Evolutionary conservation across 768 basidiomycete genomes (phyloP).

Genomic region (Russula compacta): DNA sequence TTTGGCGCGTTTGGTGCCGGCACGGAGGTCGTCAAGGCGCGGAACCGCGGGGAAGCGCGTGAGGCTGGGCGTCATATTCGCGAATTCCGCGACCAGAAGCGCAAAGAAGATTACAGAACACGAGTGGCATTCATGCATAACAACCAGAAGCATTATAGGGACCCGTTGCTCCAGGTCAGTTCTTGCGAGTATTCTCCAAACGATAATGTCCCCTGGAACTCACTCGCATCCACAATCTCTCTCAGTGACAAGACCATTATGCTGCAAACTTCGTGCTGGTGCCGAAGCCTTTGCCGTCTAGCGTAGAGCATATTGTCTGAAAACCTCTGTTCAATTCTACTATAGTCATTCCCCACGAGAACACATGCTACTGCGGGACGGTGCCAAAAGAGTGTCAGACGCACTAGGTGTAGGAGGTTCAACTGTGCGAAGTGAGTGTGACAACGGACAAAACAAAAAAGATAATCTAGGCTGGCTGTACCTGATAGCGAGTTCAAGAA

Average conservation of each 20-base stretch:
- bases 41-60: conserved; percentile 90
- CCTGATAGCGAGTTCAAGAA: conserved; percentile 10
- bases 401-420: conserved; percentile 5
- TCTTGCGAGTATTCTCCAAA: neutral
- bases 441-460: conserved; percentile 13
- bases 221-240: neutral
- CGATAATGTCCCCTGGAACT: neutral
- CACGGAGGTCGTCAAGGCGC: conserved; percentile 75
- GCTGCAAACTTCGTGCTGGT: neutral
- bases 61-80: conserved; percentile 83
- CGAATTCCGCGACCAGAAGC: conserved; percentile 73
- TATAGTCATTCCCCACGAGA: conserved; percentile 14
- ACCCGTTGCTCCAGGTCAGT: conserved; percentile 52
- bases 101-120: conserved; percentile 78
- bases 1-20: conserved; percentile 82
- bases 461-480: conserved; percentile 18
- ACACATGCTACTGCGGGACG: conserved; percentile 8
- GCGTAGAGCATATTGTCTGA: neutral
- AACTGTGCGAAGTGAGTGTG: conserved; percentile 17
- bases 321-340: conserved; percentile 4
- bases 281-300: neutral
- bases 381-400: conserved; percentile 16
- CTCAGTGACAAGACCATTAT: conserved; percentile 17
- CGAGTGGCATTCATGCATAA: conserved; percentile 73
- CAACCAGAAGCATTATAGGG: conserved; percentile 80